Base-by-base conservation (phyloP, 768 basidiomycete genomes). In the Roridomyces roridus region DNA sequence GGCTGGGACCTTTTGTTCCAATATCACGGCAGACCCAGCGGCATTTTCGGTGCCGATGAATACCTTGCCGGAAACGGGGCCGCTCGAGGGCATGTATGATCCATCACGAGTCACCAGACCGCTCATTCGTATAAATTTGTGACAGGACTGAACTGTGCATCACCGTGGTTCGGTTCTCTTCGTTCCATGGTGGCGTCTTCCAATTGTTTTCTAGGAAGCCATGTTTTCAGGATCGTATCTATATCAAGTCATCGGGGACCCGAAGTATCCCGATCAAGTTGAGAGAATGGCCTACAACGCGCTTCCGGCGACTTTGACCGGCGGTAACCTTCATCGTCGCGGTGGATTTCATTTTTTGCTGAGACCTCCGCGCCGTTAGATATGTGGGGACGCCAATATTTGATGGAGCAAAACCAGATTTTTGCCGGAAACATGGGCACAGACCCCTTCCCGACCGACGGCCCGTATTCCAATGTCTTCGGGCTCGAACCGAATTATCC, bases 181-280 rank as follows among this genome's bases (percentile, higher is more conserved):
- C 10, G 18, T 20, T 9, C 34, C 15, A 17, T 14, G 14, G 23
- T 56, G n/a, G 34, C 28, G n/a, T 45, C 37, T 24, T 35, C n/a
- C 43, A 14, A 41, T 50, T 51, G 18, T 21, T n/a, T 42, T 36
- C 1, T 47, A 83, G 81, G 83, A 85, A 77, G 81, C 83, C 5
- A 84, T 85, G 82, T 84, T 83, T 68, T 83, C 83, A 12, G 83
- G 82, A 15, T 82, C 81, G 17, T 84, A 76, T 62, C 71, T 85
- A 2, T 83, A 81, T 57, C 84, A 85, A 69, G 74, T 84, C 20
- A 83, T 80, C 11, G 83, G 82, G 28, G 81, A 85, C 53, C 75
- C 76, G 10, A 80, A 83, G 57, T 82, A 77, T 55, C 73, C 77
- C 17, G 82, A 82, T 29, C 56, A 74, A 70, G 69, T 81, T 7